Conservation (phyloP, 78 protist genomes). For the Dictyostelium discoideum region DNA sequence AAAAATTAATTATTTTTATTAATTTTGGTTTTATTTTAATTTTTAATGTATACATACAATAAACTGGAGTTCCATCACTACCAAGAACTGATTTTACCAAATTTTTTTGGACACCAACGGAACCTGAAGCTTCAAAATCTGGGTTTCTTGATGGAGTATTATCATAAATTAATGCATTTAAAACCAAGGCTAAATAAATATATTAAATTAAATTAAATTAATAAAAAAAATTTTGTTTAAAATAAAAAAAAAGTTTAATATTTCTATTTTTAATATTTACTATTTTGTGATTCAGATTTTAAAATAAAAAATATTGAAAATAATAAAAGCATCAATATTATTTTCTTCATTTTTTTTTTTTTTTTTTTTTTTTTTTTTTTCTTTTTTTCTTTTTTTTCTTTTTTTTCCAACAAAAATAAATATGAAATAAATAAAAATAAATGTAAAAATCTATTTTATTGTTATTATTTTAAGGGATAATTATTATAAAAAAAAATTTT, state of each 20-base stretch:
- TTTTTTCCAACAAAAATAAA: too few relatives aligned
- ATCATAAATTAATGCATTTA: constrained; percentile 23
- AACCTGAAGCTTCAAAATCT: constrained; percentile 9
- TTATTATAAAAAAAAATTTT: too few relatives aligned
- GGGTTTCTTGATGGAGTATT: constrained; percentile 11
- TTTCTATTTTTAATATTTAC: neutral
- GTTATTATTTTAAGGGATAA: too few relatives aligned
- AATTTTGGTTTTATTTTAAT: neutral
- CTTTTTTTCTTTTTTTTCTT: too few relatives aligned
- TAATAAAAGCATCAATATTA: neutral
- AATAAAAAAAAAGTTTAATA: neutral
- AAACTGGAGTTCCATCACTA: constrained; percentile 17
- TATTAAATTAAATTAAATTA: neutral
- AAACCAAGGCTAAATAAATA: neutral
- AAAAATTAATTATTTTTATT: neutral
- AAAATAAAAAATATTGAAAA: neutral
- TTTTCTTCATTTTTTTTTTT: neutral
- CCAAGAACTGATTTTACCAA: neutral
- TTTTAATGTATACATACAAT: neutral
- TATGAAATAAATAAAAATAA: too few relatives aligned
- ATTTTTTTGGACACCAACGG: neutral
- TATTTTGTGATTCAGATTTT: neutral
- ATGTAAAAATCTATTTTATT: too few relatives aligned
- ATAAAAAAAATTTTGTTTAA: neutral
- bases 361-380: too few relatives aligned